Percentiles rank a stretch among this genome's conserved stretches.
Conservation (phyloP, 2,329 filamentous ascomycete species). For the Colletotrichum euphorbiae region DNA sequence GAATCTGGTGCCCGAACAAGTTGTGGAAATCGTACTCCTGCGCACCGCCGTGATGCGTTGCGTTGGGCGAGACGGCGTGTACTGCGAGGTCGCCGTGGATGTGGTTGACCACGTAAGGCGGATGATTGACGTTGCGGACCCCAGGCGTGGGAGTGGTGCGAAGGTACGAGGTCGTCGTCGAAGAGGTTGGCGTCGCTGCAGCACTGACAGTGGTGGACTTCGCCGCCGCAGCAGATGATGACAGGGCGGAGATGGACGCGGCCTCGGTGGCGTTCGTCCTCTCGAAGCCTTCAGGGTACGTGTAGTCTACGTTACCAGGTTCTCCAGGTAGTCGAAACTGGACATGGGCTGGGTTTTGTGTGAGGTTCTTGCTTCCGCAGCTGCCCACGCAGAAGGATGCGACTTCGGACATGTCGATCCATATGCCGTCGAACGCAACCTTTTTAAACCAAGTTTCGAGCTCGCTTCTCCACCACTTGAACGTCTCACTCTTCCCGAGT, state of each 20-base stretch:
- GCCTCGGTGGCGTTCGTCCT: conserved; percentile 66
- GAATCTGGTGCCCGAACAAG: conserved; percentile 78
- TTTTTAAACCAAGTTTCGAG: conserved; percentile 67
- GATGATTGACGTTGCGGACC: conserved; percentile 75
- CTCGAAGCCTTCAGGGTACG: conserved; percentile 74
- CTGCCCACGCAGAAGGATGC: conserved; percentile 76
- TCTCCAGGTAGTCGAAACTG: conserved; percentile 69
- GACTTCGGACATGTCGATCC: conserved; percentile 71
- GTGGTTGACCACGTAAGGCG: conserved; percentile 82
- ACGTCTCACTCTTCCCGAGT: conserved; percentile 71
- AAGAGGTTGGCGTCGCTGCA: conserved; percentile 41
- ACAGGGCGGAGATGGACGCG: conserved; percentile 65
- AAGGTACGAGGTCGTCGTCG: conserved; percentile 50
- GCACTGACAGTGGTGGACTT: conserved; percentile 40
- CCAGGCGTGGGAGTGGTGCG: conserved; percentile 70
- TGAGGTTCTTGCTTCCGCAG: conserved; percentile 73
- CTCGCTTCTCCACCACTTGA: conserved; percentile 76
- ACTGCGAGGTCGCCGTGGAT: conserved; percentile 78
- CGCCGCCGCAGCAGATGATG: conserved; percentile 51
- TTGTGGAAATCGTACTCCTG: conserved; percentile 88
- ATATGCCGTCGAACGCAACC: conserved; percentile 63
- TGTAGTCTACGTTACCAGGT: conserved; percentile 49
- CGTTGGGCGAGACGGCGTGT: conserved; percentile 80
- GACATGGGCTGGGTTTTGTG: conserved; percentile 75
- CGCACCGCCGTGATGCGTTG: conserved; percentile 78